phyloP scores from a whole-genome alignment of 257 asterid species.

The Solanum commersonii region DNA sequence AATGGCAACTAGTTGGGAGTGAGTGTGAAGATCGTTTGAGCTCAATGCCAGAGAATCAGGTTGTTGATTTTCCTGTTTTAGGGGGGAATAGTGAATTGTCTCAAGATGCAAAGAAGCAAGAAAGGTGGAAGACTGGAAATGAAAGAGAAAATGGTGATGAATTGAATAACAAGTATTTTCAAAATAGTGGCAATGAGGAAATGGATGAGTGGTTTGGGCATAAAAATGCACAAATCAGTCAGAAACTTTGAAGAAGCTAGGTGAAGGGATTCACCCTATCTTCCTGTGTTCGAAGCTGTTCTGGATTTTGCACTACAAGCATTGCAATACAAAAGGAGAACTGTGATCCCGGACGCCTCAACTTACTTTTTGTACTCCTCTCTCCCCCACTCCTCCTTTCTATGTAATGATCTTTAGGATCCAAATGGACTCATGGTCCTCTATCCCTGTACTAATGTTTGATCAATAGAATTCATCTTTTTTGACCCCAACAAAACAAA shows the following conservation, averaged over 20 bases:
- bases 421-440: neutral
- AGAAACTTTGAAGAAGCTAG: neutral
- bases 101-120: constrained; percentile 29
- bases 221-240: neutral
- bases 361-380: neutral
- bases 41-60: constrained; percentile 15
- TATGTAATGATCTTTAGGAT: neutral
- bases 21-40: constrained; percentile 17
- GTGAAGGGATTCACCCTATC: neutral
- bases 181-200: constrained; percentile 26
- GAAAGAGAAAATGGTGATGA: constrained; percentile 22
- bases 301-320: neutral
- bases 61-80: constrained; percentile 51
- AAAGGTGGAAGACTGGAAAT: constrained; percentile 35
- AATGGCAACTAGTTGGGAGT: constrained; percentile 21
- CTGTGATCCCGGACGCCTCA: neutral
- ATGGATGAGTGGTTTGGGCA: constrained; percentile 79
- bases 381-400: neutral
- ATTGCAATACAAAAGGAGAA: neutral
- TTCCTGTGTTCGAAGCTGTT: neutral
- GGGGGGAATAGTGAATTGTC: constrained; percentile 81
- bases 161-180: constrained; percentile 1
- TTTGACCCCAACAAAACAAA: neutral
- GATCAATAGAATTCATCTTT: neutral
- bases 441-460: neutral